A percentile compares a stretch with the other conserved stretches of the same genome.
Conservation (phyloP, 345 rosid genomes). For the Lepidium sativum region DNA sequence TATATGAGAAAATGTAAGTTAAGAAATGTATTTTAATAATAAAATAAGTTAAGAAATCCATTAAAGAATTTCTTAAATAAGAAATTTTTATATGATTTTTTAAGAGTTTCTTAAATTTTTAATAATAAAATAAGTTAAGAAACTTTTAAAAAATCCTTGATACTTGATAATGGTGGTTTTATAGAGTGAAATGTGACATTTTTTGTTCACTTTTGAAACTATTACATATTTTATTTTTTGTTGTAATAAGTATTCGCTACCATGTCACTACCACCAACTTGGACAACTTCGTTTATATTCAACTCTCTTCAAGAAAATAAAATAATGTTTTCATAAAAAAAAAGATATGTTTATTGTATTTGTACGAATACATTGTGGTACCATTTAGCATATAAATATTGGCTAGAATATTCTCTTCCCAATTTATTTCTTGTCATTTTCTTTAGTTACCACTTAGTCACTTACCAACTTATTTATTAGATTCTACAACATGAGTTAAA, state of each 20-base stretch:
- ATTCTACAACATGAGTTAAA: background rate
- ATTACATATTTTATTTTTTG: background rate
- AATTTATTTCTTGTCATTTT: background rate
- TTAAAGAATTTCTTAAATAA: too few species aligned
- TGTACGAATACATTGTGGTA: constrained; percentile 11
- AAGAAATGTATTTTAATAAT: too few species aligned
- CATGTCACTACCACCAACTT: constrained; percentile 27
- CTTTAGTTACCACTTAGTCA: background rate
- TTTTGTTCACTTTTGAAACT: background rate
- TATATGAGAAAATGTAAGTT: too few species aligned
- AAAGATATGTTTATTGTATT: background rate
- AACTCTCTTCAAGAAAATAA: constrained; percentile 8
- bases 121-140: too few species aligned
- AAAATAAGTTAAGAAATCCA: too few species aligned
- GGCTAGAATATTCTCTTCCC: background rate
- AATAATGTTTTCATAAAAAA: background rate
- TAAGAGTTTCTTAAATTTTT: too few species aligned
- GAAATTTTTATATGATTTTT: too few species aligned
- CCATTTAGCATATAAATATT: background rate
- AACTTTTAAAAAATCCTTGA: too few species aligned
- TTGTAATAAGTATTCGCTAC: constrained; percentile 5
- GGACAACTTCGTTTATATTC: constrained; percentile 25
- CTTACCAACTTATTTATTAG: background rate
- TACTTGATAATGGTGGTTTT: too few species aligned
- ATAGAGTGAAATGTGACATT: constrained; percentile 13